Evolutionary conservation across 2,329 filamentous ascomycete genomes (phyloP).

Genomic region (Drechslera avenae): DNA sequence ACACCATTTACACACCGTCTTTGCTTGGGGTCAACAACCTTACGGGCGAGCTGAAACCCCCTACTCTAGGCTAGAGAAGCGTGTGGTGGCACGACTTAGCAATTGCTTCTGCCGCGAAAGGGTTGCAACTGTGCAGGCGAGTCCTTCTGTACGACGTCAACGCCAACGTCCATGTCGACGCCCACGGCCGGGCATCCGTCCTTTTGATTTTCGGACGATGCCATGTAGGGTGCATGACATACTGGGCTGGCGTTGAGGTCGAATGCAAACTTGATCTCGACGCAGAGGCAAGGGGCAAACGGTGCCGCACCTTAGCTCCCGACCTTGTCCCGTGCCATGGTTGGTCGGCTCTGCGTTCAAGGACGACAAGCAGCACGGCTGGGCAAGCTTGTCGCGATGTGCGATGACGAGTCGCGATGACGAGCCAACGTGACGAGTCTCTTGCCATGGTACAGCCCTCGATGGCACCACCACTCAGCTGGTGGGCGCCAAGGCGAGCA

Average conservation of each 20-base stretch:
- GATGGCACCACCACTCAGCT: constrained; percentile 20
- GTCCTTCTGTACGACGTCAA: background rate
- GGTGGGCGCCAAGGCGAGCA: constrained; percentile 7
- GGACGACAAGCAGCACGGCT: too few species aligned
- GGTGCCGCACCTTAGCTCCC: constrained; percentile 10
- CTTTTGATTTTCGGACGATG: constrained; percentile 1
- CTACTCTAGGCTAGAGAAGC: background rate
- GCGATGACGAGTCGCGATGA: constrained; percentile 1
- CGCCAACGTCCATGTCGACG: background rate
- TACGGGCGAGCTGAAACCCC: constrained; percentile 5
- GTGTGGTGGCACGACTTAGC: constrained; percentile 2
- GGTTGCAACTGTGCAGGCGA: background rate
- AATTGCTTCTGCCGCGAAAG: background rate
- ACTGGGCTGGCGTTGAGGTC: background rate
- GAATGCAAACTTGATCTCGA: constrained; percentile 2
- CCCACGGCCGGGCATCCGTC: background rate
- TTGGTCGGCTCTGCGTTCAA: background rate
- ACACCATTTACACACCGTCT: constrained; percentile 11
- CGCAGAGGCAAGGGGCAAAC: background rate
- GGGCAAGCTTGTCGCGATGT: background rate
- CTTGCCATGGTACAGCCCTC: constrained; percentile 6
- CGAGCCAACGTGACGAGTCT: background rate
- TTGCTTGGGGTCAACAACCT: constrained; percentile 5
- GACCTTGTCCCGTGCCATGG: constrained; percentile 1
- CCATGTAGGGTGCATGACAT: constrained; percentile 4